phyloP scores from a whole-genome alignment of 306 rosid genomes.

The Heteromeles arbutifolia region DNA sequence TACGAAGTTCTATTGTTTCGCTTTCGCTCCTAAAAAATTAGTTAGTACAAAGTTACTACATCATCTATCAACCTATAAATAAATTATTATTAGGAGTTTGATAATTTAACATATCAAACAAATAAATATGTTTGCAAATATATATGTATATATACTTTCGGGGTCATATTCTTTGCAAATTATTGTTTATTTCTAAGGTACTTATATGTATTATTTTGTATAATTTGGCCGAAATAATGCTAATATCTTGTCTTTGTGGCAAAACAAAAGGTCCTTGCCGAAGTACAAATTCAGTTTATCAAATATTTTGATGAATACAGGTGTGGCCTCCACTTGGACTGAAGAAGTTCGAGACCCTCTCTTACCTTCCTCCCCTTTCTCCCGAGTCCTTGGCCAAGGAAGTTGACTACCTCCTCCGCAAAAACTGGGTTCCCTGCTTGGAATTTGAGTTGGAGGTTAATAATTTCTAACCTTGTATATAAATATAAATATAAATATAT shows the following conservation, averaged over 20 bases:
- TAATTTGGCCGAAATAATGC: neutral
- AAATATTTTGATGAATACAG: conserved; percentile 16
- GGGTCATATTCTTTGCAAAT: neutral
- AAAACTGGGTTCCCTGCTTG: conserved; percentile 64
- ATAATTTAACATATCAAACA: neutral
- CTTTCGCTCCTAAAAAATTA: neutral
- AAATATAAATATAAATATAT: too few species aligned
- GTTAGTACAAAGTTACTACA: neutral
- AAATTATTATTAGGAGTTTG: neutral
- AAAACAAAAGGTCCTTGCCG: neutral
- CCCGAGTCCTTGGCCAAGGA: conserved; percentile 6
- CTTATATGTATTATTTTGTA: neutral
- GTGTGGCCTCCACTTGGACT: conserved; percentile 64
- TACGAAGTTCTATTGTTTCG: too few species aligned
- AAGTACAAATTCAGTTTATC: neutral
- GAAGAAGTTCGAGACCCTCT: conserved; percentile 77
- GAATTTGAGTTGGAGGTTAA: conserved; percentile 51
- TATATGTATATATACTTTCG: neutral
- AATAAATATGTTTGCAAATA: neutral
- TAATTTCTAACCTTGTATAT: neutral
- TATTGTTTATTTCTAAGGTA: neutral
- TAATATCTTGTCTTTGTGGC: neutral
- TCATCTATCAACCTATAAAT: neutral
- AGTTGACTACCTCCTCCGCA: conserved; percentile 45
- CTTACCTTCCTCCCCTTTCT: conserved; percentile 52